Evolutionary conservation across 768 basidiomycete genomes (phyloP).

Genomic region (Boletus vinaceobasis): DNA sequence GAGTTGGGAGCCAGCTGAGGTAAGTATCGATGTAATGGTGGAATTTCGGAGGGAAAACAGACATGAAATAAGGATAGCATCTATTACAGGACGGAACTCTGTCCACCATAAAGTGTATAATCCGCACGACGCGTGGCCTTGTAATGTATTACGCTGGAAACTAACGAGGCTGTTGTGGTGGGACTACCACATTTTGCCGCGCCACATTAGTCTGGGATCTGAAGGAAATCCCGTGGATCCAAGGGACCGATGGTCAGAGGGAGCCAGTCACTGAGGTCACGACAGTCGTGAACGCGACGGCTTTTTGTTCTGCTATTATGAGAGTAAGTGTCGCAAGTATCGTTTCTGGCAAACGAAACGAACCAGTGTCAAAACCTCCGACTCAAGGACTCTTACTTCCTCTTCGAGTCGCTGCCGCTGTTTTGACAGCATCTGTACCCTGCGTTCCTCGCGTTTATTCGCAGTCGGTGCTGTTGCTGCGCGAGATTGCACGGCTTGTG

Average conservation of each 20-base stretch:
- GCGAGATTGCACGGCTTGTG: conserved; percentile 39
- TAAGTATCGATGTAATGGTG: background rate
- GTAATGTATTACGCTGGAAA: background rate
- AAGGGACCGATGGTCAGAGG: background rate
- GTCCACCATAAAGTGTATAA: background rate
- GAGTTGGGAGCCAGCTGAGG: background rate
- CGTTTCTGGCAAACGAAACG: background rate
- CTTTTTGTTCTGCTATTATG: conserved; percentile 22
- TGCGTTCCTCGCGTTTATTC: conserved; percentile 65
- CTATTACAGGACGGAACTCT: background rate
- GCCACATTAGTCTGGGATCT: background rate
- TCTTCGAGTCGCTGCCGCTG: conserved; percentile 67
- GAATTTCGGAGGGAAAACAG: background rate
- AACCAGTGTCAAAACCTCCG: conserved; percentile 60
- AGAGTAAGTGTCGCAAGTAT: conserved; percentile 4
- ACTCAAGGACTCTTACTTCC: conserved; percentile 56
- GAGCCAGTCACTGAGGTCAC: background rate
- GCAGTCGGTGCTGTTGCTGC: conserved; percentile 46
- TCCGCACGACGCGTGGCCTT: background rate
- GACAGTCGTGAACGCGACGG: background rate
- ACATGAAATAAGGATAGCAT: background rate
- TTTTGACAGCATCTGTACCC: conserved; percentile 59
- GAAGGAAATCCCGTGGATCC: background rate
- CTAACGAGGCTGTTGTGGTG: background rate
- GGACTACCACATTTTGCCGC: background rate